Conservation (phyloP, 2,329 filamentous ascomycete species). For the Cercospora sp. region DNA sequence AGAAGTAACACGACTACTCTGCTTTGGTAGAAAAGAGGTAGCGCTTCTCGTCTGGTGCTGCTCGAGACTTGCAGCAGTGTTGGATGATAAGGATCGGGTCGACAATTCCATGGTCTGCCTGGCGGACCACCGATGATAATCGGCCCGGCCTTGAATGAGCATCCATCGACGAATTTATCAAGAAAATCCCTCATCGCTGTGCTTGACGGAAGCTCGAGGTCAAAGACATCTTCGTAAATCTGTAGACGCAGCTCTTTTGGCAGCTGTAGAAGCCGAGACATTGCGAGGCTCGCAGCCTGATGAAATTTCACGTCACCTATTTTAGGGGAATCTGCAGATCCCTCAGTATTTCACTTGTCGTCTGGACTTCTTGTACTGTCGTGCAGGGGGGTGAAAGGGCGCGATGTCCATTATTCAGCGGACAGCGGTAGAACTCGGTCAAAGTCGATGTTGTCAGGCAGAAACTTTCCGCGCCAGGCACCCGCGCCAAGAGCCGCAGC, state of each 20-base stretch:
- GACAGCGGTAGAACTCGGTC: neutral
- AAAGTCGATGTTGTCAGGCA: neutral
- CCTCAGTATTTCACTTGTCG: neutral
- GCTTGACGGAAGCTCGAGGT: neutral
- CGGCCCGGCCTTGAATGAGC: neutral
- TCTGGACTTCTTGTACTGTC: neutral
- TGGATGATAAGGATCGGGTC: constrained; percentile 22
- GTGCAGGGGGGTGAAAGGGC: neutral
- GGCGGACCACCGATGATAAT: constrained; percentile 15
- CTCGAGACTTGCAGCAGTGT: constrained; percentile 19
- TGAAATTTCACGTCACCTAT: neutral
- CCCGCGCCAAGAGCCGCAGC: constrained; percentile 4
- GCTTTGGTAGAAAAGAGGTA: constrained; percentile 17
- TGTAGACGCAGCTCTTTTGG: constrained; percentile 23
- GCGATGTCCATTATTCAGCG: neutral
- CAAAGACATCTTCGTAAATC: constrained; percentile 22
- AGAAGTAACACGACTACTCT: constrained; percentile 18
- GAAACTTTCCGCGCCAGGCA: constrained; percentile 8
- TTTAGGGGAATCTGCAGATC: neutral
- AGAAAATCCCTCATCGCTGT: neutral
- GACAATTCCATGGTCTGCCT: constrained; percentile 18
- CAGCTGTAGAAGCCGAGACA: constrained; percentile 51
- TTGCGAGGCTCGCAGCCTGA: constrained; percentile 12
- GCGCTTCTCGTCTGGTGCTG: constrained; percentile 15
- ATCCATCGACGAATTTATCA: neutral